Conservation (phyloP, 306 rosid genomes). For the Rubus parviflorus region DNA sequence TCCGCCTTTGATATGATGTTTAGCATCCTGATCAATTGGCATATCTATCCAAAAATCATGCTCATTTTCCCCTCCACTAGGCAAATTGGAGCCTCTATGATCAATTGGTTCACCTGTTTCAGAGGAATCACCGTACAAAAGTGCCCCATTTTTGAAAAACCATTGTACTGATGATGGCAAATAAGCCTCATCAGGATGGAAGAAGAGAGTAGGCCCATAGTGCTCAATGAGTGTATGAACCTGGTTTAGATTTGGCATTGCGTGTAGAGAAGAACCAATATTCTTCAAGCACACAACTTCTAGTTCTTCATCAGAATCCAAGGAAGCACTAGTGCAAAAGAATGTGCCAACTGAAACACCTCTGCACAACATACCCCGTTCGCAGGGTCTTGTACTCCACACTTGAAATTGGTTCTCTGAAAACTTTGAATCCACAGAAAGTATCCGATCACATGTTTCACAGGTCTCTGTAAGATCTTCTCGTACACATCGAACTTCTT, state of each 20-base stretch:
- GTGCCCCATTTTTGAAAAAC: constrained; percentile 68
- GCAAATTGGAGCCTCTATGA: constrained; percentile 55
- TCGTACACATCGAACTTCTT: constrained; percentile 72
- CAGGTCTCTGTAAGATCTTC: constrained; percentile 79
- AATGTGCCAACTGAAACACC: constrained; percentile 86
- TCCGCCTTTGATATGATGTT: constrained; percentile 48
- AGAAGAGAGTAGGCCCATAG: constrained; percentile 65
- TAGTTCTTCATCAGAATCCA: constrained; percentile 39
- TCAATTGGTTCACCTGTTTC: constrained; percentile 49
- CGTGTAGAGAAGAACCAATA: constrained; percentile 26
- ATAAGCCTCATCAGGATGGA: constrained; percentile 60
- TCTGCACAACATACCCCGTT: constrained; percentile 62
- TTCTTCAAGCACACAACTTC: constrained; percentile 55
- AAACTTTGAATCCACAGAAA: constrained; percentile 44
- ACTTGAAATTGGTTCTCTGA: constrained; percentile 46
- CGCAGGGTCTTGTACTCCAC: constrained; percentile 65
- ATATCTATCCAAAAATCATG: constrained; percentile 72
- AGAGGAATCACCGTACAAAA: constrained; percentile 39
- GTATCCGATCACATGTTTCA: constrained; percentile 48
- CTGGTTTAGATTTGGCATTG: constrained; percentile 65
- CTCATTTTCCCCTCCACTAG: constrained; percentile 62
- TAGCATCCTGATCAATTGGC: constrained; percentile 48
- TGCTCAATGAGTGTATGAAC: constrained; percentile 49
- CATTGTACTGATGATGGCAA: constrained; percentile 61
- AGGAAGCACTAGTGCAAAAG: constrained; percentile 50